Evolutionary conservation across 176 grass and related monocot species (phyloP).

Genomic region (Raddia distichophylla): DNA sequence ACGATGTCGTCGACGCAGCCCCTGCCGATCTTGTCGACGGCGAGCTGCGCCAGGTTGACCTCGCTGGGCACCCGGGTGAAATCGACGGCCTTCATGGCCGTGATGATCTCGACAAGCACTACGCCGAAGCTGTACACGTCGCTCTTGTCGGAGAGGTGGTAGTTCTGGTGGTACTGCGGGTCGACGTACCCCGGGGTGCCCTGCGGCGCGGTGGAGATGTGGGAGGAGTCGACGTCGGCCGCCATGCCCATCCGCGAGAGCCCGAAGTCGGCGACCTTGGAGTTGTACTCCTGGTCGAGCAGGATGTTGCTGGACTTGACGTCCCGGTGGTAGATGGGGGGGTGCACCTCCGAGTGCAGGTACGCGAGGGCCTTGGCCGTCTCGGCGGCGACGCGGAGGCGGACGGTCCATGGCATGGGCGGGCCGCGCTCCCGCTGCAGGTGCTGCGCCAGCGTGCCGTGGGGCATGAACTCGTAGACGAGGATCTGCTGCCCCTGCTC

Average conservation of each 20-base stretch:
- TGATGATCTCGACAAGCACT: constrained; percentile 66
- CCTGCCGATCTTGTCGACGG: constrained; percentile 53
- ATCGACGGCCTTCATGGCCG: constrained; percentile 52
- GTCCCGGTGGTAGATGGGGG: constrained; percentile 78
- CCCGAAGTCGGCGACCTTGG: constrained; percentile 81
- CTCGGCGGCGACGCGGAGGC: constrained; percentile 62
- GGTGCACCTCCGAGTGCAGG: constrained; percentile 63
- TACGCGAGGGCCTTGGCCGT: constrained; percentile 72
- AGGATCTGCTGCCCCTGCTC: constrained; percentile 69
- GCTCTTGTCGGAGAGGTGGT: constrained; percentile 93
- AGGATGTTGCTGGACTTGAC: constrained; percentile 83
- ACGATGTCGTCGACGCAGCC: constrained; percentile 64
- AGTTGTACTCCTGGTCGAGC: constrained; percentile 61
- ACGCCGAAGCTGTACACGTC: constrained; percentile 99
- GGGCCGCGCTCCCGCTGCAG: constrained; percentile 68
- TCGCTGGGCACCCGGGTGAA: constrained; percentile 45
- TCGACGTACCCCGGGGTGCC: constrained; percentile 95
- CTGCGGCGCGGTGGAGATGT: constrained; percentile 73
- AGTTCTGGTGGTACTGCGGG: constrained; percentile 91
- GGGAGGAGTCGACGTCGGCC: constrained; percentile 29
- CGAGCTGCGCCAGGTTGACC: constrained; percentile 62
- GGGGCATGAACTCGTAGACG: constrained; percentile 90
- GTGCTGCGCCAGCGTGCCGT: constrained; percentile 76
- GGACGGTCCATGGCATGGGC: constrained; percentile 59
- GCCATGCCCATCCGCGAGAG: constrained; percentile 64